These are phyloP conservation scores for Arthroderma sp. DNA, from an alignment of 2,329 filamentous ascomycete genomes.

Conservation along the genomic window DNA sequence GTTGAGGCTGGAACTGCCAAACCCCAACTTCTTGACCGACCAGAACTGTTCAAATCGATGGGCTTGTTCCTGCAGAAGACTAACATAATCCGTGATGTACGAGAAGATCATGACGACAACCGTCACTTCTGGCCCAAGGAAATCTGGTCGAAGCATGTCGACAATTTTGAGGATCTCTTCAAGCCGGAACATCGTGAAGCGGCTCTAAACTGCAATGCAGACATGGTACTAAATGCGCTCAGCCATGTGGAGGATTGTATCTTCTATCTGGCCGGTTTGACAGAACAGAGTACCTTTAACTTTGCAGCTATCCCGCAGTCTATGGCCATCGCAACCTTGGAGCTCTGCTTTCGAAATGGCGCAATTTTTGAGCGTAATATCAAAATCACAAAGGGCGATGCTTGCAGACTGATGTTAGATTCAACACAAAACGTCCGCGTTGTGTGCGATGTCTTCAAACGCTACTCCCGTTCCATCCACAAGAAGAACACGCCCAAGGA, in stretches of 20 bases:
- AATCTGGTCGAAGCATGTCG: slow-evolving; percentile 92
- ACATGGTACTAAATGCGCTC: slow-evolving; percentile 87
- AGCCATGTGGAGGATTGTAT: slow-evolving; percentile 81
- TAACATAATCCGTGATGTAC: slow-evolving; percentile 93
- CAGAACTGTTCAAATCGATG: slow-evolving; percentile 84
- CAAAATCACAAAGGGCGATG: slow-evolving; percentile 93
- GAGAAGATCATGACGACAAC: slow-evolving; percentile 77
- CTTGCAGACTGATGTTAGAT: slow-evolving; percentile 81
- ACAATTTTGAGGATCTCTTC: slow-evolving; percentile 81
- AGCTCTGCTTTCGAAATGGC: slow-evolving; percentile 84
- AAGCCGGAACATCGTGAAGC: slow-evolving; percentile 62
- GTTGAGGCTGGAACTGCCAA: slow-evolving; percentile 80
- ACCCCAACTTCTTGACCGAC: slow-evolving; percentile 63
- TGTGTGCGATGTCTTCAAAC: slow-evolving; percentile 69
- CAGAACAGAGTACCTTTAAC: slow-evolving; percentile 97
- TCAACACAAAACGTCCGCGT: slow-evolving; percentile 79
- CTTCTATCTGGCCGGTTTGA: slow-evolving; percentile 92
- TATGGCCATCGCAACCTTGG: slow-evolving; percentile 94
- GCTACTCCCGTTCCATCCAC: slow-evolving; percentile 67
- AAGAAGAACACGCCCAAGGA: slow-evolving; percentile 90
- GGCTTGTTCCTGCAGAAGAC: slow-evolving; percentile 95
- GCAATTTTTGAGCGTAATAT: slow-evolving; percentile 73
- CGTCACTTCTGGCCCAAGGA: slow-evolving; percentile 90
- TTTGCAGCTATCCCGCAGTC: slow-evolving; percentile 93
- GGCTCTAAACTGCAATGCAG: slow-evolving; percentile 74